These are phyloP conservation scores for Talaromyces borbonicus DNA, from an alignment of 495 filamentous ascomycete genomes.

Conservation along the genomic window DNA sequence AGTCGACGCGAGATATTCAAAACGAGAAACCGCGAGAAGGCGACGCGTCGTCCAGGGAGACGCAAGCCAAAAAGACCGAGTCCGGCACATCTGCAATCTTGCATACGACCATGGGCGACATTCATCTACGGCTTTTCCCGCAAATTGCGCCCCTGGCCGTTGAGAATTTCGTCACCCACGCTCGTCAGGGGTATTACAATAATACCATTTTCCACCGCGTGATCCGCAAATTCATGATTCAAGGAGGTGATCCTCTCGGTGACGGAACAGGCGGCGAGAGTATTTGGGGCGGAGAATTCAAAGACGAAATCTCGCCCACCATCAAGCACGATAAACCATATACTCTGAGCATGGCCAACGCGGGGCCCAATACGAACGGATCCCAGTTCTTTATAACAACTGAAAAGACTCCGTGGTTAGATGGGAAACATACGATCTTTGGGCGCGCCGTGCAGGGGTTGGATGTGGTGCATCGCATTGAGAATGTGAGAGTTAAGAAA, in stretches of 20 bases:
- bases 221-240: slow-evolving; percentile 98
- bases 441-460: slow-evolving; percentile 80
- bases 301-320: slow-evolving; percentile 77
- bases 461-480: slow-evolving; percentile 95
- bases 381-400: slow-evolving; percentile 99
- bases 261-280: slow-evolving; percentile 94
- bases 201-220: slow-evolving; percentile 95
- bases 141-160: slow-evolving; percentile 88
- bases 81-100: slow-evolving; percentile 71
- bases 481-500: slow-evolving; percentile 84
- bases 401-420: slow-evolving; percentile 92
- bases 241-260: slow-evolving; percentile 81
- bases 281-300: slow-evolving; percentile 95
- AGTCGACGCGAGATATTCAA: slow-evolving; percentile 80
- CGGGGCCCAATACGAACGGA: slow-evolving; percentile 68
- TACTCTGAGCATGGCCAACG: slow-evolving; percentile 95
- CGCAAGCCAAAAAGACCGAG: slow-evolving; percentile 51
- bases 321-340: slow-evolving; percentile 94
- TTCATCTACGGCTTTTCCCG: slow-evolving; percentile 88
- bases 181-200: slow-evolving; percentile 87
- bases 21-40: slow-evolving; percentile 74
- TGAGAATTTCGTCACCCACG: slow-evolving; percentile 96
- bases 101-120: slow-evolving; percentile 91
- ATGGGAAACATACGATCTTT: slow-evolving; percentile 94
- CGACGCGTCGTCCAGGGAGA: slow-evolving; percentile 26